Conservation (phyloP, 1,284 basidiomycete species). For the Ceratobasidium sp. region DNA sequence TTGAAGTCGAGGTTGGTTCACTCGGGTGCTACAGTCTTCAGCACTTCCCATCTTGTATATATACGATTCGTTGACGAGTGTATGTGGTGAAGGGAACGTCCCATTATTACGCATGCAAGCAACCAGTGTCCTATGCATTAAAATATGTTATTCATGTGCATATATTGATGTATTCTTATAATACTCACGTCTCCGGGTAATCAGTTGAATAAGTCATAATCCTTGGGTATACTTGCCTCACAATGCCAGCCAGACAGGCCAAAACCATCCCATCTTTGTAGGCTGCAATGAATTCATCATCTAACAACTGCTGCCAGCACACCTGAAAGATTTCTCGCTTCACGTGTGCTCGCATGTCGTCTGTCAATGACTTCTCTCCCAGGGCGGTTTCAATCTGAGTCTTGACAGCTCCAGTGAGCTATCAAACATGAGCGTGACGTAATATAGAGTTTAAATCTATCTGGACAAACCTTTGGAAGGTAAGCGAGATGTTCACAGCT, state of each 20-base stretch:
- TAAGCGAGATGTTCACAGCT: slow-evolving; percentile 51
- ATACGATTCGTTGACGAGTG: no score
- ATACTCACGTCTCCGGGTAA: slow-evolving; percentile 58
- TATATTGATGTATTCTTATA: no score
- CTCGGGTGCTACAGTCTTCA: no score
- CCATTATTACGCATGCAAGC: no score
- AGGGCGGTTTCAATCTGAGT: no score
- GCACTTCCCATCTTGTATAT: no score
- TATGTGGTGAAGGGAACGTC: no score
- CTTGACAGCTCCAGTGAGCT: slow-evolving; percentile 49
- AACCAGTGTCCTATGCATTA: not conserved
- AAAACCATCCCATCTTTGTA: slow-evolving; percentile 56
- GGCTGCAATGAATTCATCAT: slow-evolving; percentile 55
- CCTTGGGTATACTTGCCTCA: slow-evolving; percentile 51
- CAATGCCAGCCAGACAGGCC: slow-evolving; percentile 54
- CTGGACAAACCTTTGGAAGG: slow-evolving; percentile 48
- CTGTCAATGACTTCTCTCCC: no score
- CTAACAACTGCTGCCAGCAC: slow-evolving; percentile 54
- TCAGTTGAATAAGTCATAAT: slow-evolving; percentile 57
- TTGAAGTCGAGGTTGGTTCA: no score
- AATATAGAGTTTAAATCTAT: slow-evolving; percentile 47
- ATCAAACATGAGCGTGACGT: slow-evolving; percentile 38
- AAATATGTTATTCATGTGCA: no score
- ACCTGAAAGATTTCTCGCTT: slow-evolving; percentile 56
- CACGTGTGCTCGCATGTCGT: no score